These are phyloP conservation scores for Piedraia hortae DNA, from an alignment of 2,329 filamentous ascomycete genomes.

Conservation along the genomic window DNA sequence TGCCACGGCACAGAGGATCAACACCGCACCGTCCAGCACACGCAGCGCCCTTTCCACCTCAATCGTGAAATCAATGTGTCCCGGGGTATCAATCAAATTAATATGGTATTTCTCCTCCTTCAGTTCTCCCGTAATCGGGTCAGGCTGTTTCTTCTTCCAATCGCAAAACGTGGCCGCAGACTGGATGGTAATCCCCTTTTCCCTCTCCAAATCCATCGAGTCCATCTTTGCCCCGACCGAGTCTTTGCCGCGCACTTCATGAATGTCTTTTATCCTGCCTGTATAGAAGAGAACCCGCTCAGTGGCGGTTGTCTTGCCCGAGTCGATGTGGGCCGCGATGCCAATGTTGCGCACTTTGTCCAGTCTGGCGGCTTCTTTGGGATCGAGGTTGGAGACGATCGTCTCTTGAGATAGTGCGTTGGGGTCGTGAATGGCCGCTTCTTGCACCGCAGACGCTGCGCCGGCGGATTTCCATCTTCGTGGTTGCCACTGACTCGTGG, in stretches of 20 bases:
- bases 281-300: slow-evolving; percentile 97
- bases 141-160: slow-evolving; percentile 48
- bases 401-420: slow-evolving; percentile 30
- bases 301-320: slow-evolving; percentile 87
- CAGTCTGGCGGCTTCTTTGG: slow-evolving; percentile 51
- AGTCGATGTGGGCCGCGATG: slow-evolving; percentile 96
- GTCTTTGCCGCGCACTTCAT: slow-evolving; percentile 89
- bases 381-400: slow-evolving; percentile 55
- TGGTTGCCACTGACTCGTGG: slow-evolving; percentile 2
- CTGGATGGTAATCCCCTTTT: slow-evolving; percentile 97
- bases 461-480: slow-evolving; percentile 9
- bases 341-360: slow-evolving; percentile 82
- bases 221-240: slow-evolving; percentile 97
- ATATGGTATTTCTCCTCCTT: slow-evolving; percentile 83
- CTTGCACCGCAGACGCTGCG: slow-evolving; percentile 14
- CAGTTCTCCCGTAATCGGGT: slow-evolving; percentile 30
- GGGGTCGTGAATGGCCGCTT: slow-evolving; percentile 30
- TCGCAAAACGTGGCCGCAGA: slow-evolving; percentile 95
- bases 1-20: slow-evolving; percentile 93
- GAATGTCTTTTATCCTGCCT: slow-evolving; percentile 83
- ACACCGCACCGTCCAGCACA: slow-evolving; percentile 85
- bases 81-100: slow-evolving; percentile 95
- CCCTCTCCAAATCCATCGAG: slow-evolving; percentile 94
- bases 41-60: slow-evolving; percentile 88
- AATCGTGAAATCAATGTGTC: slow-evolving; percentile 97